Base-by-base conservation (phyloP, 257 asterid genomes). In the Solanum virginianum region DNA sequence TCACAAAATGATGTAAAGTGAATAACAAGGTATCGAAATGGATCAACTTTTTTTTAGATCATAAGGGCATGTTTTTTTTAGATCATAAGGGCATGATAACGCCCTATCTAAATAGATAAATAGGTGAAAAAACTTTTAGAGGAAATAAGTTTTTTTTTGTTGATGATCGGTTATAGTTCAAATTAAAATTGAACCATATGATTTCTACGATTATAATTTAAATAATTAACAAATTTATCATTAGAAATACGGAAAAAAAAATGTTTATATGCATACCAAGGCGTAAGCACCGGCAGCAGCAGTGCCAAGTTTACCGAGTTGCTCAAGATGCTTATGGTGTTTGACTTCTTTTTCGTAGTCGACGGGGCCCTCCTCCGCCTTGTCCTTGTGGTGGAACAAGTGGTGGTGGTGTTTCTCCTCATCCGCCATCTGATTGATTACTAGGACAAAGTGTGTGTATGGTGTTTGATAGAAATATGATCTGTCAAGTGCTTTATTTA, bases 381-480 rank as follows among this genome's bases (percentile, higher is more conserved):
- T 68, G 81, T 88, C 60, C 66, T 84, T 89, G 91, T 87, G 82
- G 47, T 77, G 88, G 84, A 86, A 85, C 83, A 36, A 86, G 87
- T 86, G 90, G 86, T 86, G 91, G 85, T 86, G 90, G 86, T 87
- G 92, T 55, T 88, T 86, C 81, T 89, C 86, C 85, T 88, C 92
- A 75, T 89, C 90, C 18, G 86, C 86, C 93, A 89, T 85, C 29
- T 16, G 17, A 17, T 11, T 11, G 54, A 55, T 32, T 32, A 9
- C 32, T 14, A 32, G 32, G 22, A 66, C 20, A 49, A 24, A 77
- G 45, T 51, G 82, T 26, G 63, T 77, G 63, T 26, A 4, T 24
- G 63, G 55, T 77, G 82, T 14, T 77, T 51, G 43, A 15, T 77
- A 15, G 45, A 77, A 51, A 24, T 77, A 51, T 32, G 24, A 49